A percentile compares a stretch with the other conserved stretches of the same genome.
phyloP scores from a whole-genome alignment of 2,329 filamentous ascomycete species.

The Aureobasidium subglaciale region DNA sequence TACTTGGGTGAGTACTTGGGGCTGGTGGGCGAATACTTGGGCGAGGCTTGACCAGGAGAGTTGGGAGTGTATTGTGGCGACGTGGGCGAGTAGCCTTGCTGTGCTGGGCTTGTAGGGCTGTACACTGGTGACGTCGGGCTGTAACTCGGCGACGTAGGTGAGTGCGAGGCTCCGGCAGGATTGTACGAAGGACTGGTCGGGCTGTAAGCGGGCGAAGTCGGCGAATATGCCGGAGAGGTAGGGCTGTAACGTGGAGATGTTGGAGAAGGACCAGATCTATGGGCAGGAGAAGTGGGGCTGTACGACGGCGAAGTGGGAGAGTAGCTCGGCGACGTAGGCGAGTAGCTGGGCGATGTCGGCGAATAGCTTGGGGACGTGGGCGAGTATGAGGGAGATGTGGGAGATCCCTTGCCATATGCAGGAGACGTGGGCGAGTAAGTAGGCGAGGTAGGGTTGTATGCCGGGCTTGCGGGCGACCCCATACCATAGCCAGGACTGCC shows the following conservation, averaged over 20 bases:
- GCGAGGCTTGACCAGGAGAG: slow-evolving; percentile 25
- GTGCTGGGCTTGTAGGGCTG: slow-evolving; percentile 46
- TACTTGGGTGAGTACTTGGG: slow-evolving; percentile 43
- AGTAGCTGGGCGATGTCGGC: slow-evolving; percentile 60
- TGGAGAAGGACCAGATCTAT: slow-evolving; percentile 41
- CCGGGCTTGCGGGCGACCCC: slow-evolving; percentile 46
- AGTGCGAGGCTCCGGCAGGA: slow-evolving; percentile 29
- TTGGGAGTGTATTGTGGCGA: slow-evolving; percentile 25
- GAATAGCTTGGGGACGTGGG: slow-evolving; percentile 65
- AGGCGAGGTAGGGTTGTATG: slow-evolving; percentile 37
- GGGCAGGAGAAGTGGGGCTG: slow-evolving; percentile 40
- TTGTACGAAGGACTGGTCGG: slow-evolving; percentile 30
- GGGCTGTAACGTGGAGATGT: slow-evolving; percentile 56
- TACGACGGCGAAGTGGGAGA: slow-evolving; percentile 38
- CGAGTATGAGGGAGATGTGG: slow-evolving; percentile 60
- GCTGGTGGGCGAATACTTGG: slow-evolving; percentile 50
- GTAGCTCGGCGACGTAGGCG: slow-evolving; percentile 50
- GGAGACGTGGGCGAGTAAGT: slow-evolving; percentile 31
- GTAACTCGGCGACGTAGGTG: slow-evolving; percentile 38
- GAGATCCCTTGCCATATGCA: slow-evolving; percentile 27
- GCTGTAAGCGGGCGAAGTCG: slow-evolving; percentile 42
- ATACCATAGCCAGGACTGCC: slow-evolving; percentile 51
- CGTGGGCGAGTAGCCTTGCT: slow-evolving; percentile 25
- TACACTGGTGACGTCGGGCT: slow-evolving; percentile 54
- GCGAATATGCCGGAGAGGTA: slow-evolving; percentile 51